Evolutionary conservation across 2,329 filamentous ascomycete genomes (phyloP).

Genomic region (Gaeumannomyces sp.): DNA sequence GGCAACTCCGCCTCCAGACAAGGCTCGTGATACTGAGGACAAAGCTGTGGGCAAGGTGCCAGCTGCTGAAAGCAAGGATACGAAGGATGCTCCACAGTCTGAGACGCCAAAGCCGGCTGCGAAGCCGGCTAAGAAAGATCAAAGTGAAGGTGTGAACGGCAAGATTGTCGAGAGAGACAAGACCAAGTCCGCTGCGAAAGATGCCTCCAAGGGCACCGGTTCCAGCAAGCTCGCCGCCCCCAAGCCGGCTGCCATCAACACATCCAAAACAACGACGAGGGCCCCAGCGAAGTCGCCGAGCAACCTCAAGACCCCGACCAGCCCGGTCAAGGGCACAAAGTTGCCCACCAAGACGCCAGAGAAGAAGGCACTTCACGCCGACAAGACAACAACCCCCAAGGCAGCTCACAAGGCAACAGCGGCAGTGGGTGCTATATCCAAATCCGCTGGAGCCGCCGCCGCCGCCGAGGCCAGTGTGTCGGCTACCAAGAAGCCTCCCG

Average conservation of each 20-base stretch:
- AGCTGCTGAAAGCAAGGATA: not conserved
- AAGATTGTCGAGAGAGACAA: constrained; percentile 8
- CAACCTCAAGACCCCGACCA: constrained; percentile 32
- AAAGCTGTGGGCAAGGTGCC: constrained; percentile 1
- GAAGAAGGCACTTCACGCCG: constrained; percentile 27
- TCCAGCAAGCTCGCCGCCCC: no score
- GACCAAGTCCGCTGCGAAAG: constrained; percentile 9
- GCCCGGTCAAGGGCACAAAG: constrained; percentile 25
- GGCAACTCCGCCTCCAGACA: not conserved
- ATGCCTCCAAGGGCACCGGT: constrained; percentile 4
- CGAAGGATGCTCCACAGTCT: no score
- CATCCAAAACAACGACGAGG: constrained; percentile 27
- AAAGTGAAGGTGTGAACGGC: constrained; percentile 1
- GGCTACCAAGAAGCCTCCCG: constrained; percentile 35
- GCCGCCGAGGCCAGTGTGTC: constrained; percentile 26
- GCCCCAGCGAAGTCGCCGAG: constrained; percentile 30
- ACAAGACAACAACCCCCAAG: constrained; percentile 26
- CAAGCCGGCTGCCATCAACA: not conserved
- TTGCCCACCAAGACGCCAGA: constrained; percentile 26
- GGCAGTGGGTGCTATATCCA: not conserved
- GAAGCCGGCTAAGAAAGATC: constrained; percentile 1
- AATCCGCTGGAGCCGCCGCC: constrained; percentile 16
- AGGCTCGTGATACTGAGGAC: not conserved
- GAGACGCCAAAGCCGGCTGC: not conserved
- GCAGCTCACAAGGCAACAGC: constrained; percentile 2